phyloP scores from a whole-genome alignment of 345 rosid genomes.

The Salix udensis region DNA sequence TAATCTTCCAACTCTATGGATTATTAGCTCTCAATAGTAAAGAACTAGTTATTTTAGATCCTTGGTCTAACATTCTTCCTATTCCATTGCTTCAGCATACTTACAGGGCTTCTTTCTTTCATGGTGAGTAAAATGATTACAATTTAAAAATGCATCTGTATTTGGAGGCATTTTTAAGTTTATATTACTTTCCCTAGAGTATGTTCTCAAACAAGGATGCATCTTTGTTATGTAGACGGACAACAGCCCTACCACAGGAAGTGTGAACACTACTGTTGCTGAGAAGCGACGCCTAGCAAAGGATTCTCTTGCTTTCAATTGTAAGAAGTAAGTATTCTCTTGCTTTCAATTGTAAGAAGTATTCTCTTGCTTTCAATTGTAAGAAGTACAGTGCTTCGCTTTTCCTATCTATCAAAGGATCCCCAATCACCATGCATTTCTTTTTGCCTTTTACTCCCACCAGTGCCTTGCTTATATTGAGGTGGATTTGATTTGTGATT shows the following conservation, averaged over 20 bases:
- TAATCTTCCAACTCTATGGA: background rate
- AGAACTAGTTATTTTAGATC: background rate
- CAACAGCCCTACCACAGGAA: slow-evolving; percentile 94
- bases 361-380: slow-evolving; percentile 49
- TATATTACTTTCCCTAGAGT: background rate
- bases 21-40: background rate
- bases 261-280: slow-evolving; percentile 66
- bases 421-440: background rate
- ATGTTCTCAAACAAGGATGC: slow-evolving; percentile 6
- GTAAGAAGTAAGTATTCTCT: slow-evolving; percentile 93
- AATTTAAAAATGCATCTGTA: no score
- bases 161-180: background rate
- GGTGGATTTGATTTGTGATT: background rate
- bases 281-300: slow-evolving; percentile 92
- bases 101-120: slow-evolving; percentile 95
- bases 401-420: background rate
- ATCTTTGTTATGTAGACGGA: slow-evolving; percentile 62
- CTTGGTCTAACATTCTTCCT: slow-evolving; percentile 14
- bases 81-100: slow-evolving; percentile 69
- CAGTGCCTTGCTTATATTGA: background rate
- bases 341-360: slow-evolving; percentile 34
- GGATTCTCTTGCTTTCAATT: slow-evolving; percentile 87
- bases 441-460: background rate
- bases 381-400: slow-evolving; percentile 15
- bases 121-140: slow-evolving; percentile 53